Conservation (phyloP, 2,329 filamentous ascomycete species). For the Didymella exigua region DNA sequence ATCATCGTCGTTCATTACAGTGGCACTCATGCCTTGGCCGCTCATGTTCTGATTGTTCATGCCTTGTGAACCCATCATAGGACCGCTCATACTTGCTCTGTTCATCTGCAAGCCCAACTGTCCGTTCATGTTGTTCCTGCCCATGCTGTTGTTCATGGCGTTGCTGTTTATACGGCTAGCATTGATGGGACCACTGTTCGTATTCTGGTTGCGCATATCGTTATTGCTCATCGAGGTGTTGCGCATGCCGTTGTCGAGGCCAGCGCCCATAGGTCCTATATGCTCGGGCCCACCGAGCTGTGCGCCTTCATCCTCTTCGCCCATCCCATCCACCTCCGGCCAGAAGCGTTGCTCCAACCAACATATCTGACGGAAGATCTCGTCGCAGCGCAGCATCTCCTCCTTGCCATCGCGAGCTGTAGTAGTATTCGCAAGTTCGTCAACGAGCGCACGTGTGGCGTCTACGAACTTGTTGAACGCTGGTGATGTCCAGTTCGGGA, state of each 20-base stretch:
- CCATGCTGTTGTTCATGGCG: constrained; percentile 21
- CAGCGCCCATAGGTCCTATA: constrained; percentile 24
- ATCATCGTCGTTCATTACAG: constrained; percentile 22
- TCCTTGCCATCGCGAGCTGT: constrained; percentile 55
- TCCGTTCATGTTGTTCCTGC: constrained; percentile 16
- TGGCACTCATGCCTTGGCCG: constrained; percentile 8
- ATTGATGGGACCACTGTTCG: constrained; percentile 22
- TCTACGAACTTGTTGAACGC: constrained; percentile 58
- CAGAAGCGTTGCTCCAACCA: constrained; percentile 57
- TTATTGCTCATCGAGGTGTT: constrained; percentile 22
- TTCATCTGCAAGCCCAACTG: constrained; percentile 9
- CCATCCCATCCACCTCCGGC: constrained; percentile 58
- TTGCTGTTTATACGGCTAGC: constrained; percentile 19
- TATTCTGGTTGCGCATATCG: constrained; percentile 5
- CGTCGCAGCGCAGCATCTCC: constrained; percentile 55
- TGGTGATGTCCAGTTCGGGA: constrained; percentile 58
- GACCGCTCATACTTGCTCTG: constrained; percentile 1
- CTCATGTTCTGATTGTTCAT: constrained; percentile 17
- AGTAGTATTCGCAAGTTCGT: constrained; percentile 56
- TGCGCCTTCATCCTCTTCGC: constrained; percentile 50
- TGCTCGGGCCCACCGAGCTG: constrained; percentile 26
- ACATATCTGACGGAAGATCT: constrained; percentile 55
- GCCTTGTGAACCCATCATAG: constrained; percentile 3
- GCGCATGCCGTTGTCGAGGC: constrained; percentile 30
- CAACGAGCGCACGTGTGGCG: constrained; percentile 55